A percentile compares a stretch with the other conserved stretches of the same genome.
Conservation (phyloP, 73 alveolate genomes). For the Blepharisma stoltei region DNA sequence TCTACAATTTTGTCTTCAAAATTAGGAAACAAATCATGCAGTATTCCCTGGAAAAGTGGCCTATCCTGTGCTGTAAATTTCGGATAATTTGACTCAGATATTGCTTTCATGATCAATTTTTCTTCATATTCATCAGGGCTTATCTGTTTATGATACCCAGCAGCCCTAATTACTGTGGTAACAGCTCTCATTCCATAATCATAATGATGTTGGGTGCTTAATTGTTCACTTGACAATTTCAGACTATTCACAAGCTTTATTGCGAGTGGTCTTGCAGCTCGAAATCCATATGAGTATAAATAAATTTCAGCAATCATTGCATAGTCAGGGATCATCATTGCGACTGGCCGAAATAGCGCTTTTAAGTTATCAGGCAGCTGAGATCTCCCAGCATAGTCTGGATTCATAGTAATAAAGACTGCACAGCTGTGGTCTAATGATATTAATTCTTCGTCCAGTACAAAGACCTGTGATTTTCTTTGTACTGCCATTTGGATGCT, state of each 20-base stretch:
- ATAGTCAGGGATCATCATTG: conserved; percentile 91
- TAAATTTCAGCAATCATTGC: conserved; percentile 89
- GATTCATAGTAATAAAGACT: conserved; percentile 91
- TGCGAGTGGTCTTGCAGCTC: conserved; percentile 85
- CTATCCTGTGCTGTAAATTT: conserved; percentile 93
- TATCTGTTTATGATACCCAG: conserved; percentile 91
- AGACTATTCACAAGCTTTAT: conserved; percentile 82
- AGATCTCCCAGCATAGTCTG: conserved; percentile 93
- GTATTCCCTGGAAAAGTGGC: conserved; percentile 91
- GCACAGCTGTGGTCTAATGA: conserved; percentile 75
- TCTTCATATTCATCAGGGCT: conserved; percentile 83
- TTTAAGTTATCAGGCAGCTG: conserved; percentile 95
- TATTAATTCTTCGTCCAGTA: conserved; percentile 60
- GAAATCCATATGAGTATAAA: conserved; percentile 92
- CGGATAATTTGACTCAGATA: conserved; percentile 94
- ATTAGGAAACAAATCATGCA: conserved; percentile 94
- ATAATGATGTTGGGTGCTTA: conserved; percentile 91
- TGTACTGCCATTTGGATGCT: conserved; percentile 85
- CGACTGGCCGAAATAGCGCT: conserved; percentile 89
- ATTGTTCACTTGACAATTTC: conserved; percentile 88
- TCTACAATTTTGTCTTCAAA: conserved; percentile 75
- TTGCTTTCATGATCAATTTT: conserved; percentile 85
- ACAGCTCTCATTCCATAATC: conserved; percentile 99
- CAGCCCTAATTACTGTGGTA: conserved; percentile 93
- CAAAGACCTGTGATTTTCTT: conserved; percentile 63